Evolutionary conservation across 495 filamentous ascomycete genomes (phyloP), one percentile per base, ranked within the genome.

Genomic region (Astrocystis sublimbata): DNA sequence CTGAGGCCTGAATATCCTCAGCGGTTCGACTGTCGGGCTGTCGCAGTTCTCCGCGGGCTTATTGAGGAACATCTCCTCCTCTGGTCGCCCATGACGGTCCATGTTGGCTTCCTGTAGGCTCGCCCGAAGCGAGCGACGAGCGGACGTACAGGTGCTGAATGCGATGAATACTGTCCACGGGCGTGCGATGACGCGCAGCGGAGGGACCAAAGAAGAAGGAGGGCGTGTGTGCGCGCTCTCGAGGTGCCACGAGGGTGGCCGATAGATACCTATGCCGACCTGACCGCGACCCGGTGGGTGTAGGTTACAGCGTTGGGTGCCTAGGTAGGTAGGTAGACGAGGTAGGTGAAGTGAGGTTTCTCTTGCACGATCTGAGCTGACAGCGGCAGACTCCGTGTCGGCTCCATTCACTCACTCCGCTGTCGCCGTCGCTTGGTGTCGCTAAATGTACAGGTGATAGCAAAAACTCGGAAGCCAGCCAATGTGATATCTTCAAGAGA

Each of bases 11-110:
- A 86, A 87, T 69, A 97, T 96, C 64, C 92, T 85, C 72, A 97
- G 76, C 28, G 93, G 93, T 59, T 89, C 92, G 61, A 97, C 84
- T 2, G 88, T 88, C 41, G 92, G 89, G 56, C 88, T 87, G 64
- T 85, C 80, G 69, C 78, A 81, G 53, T 87, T 84, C 24, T 78
- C 78, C 19, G 76, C 73, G 33, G 80, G 83, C 15, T 83, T 77
- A 65, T 82, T 82, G 65, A 93, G 81, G 73, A 93, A 93, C 72
- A 94, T 85, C 78, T 93, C 90, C 79, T 93, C 91, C 63, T 89
- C 88, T 53, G 83, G 82, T 65, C 84, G 79, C 67, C 84, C 84
- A 62, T 77, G 76, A 53, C 76, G 76, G 60, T 72, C 72, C 65
- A 73, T 76, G 73, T 74, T 78, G 21, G 69, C 65, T 42, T 60